These are phyloP conservation scores for Chlorella variabilis DNA, from an alignment of 163 green algal genomes.

Conservation along the genomic window DNA sequence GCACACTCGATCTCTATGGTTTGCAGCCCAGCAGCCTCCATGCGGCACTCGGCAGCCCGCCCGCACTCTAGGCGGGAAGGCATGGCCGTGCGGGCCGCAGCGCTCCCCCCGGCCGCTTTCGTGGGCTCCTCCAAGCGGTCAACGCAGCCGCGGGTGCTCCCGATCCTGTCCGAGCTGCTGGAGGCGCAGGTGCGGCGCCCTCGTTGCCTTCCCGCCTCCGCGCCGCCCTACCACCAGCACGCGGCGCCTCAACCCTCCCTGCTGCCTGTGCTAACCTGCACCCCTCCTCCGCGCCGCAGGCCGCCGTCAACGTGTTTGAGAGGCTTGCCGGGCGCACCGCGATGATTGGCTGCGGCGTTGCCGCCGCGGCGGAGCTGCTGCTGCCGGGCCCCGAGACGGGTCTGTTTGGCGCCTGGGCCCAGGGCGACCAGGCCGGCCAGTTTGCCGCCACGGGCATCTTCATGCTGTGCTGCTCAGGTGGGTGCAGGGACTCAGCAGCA, in stretches of 20 bases:
- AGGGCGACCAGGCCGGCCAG: background rate
- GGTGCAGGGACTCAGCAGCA: no score
- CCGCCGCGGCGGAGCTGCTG: conserved; percentile 12
- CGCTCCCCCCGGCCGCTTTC: no score
- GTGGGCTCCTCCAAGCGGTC: background rate
- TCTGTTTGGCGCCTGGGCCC: conserved; percentile 33
- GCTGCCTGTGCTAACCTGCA: no score
- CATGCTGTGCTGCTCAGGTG: conserved; percentile 34
- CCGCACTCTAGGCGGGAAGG: no score
- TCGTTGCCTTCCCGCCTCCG: background rate
- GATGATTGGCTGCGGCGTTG: conserved; percentile 40
- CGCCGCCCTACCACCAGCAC: background rate
- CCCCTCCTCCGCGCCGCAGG: background rate
- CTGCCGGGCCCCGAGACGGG: conserved; percentile 12
- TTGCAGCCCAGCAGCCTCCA: no score
- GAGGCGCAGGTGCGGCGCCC: conserved; percentile 14
- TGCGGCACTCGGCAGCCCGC: no score
- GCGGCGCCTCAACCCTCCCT: background rate
- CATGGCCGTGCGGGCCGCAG: no score
- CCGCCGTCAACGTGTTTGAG: conserved; percentile 30
- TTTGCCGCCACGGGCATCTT: background rate
- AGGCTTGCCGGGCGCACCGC: conserved; percentile 16
- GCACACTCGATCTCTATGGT: no score
- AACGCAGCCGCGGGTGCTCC: background rate
- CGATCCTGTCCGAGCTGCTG: conserved; percentile 10